Evolutionary conservation across 1,284 basidiomycete genomes (phyloP).

Genomic region (Tetrapyrgos nigripes): DNA sequence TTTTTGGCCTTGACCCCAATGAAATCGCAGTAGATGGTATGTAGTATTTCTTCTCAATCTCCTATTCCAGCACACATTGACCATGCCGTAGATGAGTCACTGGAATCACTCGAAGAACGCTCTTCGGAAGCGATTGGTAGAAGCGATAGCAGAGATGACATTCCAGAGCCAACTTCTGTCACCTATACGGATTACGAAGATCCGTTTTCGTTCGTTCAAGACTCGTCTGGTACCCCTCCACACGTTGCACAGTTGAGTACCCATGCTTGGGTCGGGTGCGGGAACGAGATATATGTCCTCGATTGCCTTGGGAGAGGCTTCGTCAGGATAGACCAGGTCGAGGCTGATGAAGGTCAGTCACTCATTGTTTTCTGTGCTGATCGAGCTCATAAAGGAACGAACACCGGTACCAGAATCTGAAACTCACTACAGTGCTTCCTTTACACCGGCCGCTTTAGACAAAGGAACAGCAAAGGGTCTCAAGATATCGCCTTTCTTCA

Average conservation of each 20-base stretch:
- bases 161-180: conserved; percentile 69
- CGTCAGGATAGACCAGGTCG: conserved; percentile 67
- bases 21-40: conserved; percentile 67
- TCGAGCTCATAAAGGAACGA: neutral
- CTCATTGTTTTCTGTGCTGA: neutral
- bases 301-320: conserved; percentile 81
- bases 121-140: conserved; percentile 32
- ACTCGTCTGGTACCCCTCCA: conserved; percentile 59
- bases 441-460: conserved; percentile 59
- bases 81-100: conserved; percentile 52
- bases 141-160: conserved; percentile 31
- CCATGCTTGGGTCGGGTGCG: conserved; percentile 86
- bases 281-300: conserved; percentile 76
- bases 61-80: conserved; percentile 5
- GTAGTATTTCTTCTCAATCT: conserved; percentile 12
- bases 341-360: conserved; percentile 46
- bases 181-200: conserved; percentile 86
- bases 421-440: conserved; percentile 52
- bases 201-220: conserved; percentile 70
- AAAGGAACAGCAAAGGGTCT: conserved; percentile 49
- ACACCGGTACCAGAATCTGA: conserved; percentile 29
- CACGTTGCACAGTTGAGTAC: conserved; percentile 56
- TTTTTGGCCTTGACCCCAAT: conserved; percentile 87
- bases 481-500: conserved; percentile 61
- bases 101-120: conserved; percentile 53